Evolutionary conservation across 495 filamentous ascomycete genomes (phyloP).

Genomic region (Aspergillus saccharolyticus): DNA sequence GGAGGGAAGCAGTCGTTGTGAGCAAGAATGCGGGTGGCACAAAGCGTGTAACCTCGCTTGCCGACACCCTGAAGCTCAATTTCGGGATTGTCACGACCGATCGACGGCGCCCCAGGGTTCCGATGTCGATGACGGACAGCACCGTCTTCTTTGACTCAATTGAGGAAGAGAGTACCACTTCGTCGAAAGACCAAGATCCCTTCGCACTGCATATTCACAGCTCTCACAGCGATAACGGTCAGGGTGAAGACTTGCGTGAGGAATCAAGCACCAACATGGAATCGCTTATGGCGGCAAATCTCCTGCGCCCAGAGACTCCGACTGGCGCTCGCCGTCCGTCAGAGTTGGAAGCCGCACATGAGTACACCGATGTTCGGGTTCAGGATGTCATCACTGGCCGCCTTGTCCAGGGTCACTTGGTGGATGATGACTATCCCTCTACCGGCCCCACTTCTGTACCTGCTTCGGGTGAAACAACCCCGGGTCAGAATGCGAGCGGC

Average conservation of each 20-base stretch:
- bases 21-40: slow-evolving; percentile 98
- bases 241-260: slow-evolving; percentile 3
- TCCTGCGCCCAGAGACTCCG: slow-evolving; percentile 33
- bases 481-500: slow-evolving; percentile 25
- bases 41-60: slow-evolving; percentile 93
- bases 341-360: slow-evolving; percentile 48
- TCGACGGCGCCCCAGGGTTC: slow-evolving; percentile 56
- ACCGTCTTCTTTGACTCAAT: slow-evolving; percentile 48
- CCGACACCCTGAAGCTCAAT: slow-evolving; percentile 93
- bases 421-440: slow-evolving; percentile 88
- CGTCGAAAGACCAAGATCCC: slow-evolving; percentile 25
- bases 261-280: slow-evolving; percentile 10
- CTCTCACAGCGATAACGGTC: slow-evolving; percentile 16
- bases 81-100: slow-evolving; percentile 97
- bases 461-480: slow-evolving; percentile 48
- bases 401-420: slow-evolving; percentile 92
- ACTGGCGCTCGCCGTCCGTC: slow-evolving; percentile 36
- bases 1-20: slow-evolving; percentile 90
- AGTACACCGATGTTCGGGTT: slow-evolving; percentile 83
- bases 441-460: slow-evolving; percentile 58
- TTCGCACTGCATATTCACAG: slow-evolving; percentile 31
- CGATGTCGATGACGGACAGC: slow-evolving; percentile 61
- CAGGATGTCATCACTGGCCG: slow-evolving; percentile 87
- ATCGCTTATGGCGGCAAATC: slow-evolving; percentile 6
- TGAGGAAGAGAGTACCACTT: slow-evolving; percentile 27